Conservation (phyloP, 2,329 filamentous ascomycete genomes). For the Fusarium haematococcum region DNA sequence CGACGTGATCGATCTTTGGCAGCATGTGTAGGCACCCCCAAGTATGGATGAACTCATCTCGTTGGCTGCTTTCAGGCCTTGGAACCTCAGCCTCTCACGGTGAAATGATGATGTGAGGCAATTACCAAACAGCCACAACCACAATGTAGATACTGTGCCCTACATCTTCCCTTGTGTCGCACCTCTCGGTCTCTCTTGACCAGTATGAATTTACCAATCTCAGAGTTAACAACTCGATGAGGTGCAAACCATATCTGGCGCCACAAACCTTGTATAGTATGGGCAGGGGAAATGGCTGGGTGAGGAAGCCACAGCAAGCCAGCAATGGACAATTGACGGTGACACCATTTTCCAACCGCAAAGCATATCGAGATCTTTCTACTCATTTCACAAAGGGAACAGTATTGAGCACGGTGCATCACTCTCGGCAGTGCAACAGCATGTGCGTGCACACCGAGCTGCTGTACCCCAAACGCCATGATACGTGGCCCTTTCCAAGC, state of each 20-base stretch:
- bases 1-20: background rate
- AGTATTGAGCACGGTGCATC: background rate
- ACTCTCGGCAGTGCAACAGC: background rate
- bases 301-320: background rate
- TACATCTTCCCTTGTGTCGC: background rate
- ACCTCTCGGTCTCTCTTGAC: background rate
- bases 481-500: background rate
- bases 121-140: background rate
- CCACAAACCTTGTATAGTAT: background rate
- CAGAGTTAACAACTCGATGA: background rate
- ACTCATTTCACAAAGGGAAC: background rate
- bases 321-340: background rate
- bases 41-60: background rate
- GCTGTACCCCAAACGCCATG: background rate
- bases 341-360: background rate
- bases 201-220: background rate
- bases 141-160: background rate
- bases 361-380: background rate
- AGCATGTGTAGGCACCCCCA: background rate
- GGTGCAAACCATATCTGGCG: background rate
- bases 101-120: background rate
- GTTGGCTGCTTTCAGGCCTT: background rate
- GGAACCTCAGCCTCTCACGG: background rate
- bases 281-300: background rate
- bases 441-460: background rate